Percentiles rank a stretch among this genome's conserved stretches.
These are phyloP conservation scores for Berkeleyomyces basicola DNA, from an alignment of 2,329 filamentous ascomycete species.

Conservation along the genomic window DNA sequence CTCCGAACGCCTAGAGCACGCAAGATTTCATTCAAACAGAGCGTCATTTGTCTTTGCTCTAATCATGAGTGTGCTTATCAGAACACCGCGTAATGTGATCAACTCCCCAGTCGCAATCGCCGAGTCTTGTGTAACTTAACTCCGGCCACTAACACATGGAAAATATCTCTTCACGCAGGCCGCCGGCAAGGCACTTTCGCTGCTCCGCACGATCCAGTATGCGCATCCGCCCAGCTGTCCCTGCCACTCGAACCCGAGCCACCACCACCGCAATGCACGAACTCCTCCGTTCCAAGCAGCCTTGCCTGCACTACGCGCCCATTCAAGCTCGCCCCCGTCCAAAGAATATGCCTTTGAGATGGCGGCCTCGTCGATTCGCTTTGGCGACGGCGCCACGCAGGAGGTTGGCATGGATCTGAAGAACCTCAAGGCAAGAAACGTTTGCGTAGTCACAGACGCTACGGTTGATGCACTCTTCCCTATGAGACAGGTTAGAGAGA, in stretches of 20 bases:
- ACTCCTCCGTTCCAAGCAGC: not conserved
- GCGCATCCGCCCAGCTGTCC: conserved; percentile 77
- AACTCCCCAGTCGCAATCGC: not conserved
- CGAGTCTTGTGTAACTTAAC: not conserved
- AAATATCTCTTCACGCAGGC: conserved; percentile 24
- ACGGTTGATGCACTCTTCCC: conserved; percentile 71
- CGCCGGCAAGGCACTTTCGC: conserved; percentile 47
- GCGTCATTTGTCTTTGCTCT: not conserved
- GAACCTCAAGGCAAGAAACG: conserved; percentile 73
- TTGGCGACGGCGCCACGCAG: conserved; percentile 81
- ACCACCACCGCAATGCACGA: conserved; percentile 46
- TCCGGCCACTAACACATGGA: not conserved
- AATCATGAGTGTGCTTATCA: conserved; percentile 6
- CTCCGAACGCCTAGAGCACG: too few relatives aligned
- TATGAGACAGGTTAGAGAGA: conserved; percentile 78
- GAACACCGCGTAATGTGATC: conserved; percentile 7
- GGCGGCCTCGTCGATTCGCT: conserved; percentile 88
- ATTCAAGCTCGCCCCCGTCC: conserved; percentile 53
- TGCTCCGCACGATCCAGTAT: conserved; percentile 81
- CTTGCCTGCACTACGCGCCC: conserved; percentile 22
- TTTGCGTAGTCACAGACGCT: conserved; percentile 80
- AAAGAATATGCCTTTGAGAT: conserved; percentile 94
- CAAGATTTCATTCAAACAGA: too few relatives aligned
- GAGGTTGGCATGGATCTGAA: conserved; percentile 97
- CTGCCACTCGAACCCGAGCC: conserved; percentile 76